phyloP scores from a whole-genome alignment of 768 basidiomycete species.

The Tephrocybe rancida region DNA sequence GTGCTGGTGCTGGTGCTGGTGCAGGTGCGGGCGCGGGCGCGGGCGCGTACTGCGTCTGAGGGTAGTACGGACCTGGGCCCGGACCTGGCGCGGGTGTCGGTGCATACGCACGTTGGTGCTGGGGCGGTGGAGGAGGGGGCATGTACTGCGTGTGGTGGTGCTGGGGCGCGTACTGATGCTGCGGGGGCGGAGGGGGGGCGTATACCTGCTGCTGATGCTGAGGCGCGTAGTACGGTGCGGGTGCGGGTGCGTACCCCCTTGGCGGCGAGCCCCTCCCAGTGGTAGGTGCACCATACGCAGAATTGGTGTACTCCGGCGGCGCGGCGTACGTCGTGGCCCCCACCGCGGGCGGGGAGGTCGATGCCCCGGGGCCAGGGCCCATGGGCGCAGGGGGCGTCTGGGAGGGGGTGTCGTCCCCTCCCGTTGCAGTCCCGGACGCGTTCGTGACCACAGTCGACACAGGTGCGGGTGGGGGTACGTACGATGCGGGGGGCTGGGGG shows the following conservation, averaged over 20 bases:
- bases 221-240: conserved; percentile 1
- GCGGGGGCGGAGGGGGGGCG: neutral
- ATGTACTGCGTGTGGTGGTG: conserved; percentile 29
- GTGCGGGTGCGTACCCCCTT: neutral
- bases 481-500: neutral
- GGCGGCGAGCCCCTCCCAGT: neutral
- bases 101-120: conserved; percentile 17
- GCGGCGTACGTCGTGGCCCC: neutral
- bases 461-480: neutral
- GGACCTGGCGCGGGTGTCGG: conserved; percentile 14
- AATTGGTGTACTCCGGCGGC: neutral
- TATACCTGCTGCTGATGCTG: conserved; percentile 4
- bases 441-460: neutral
- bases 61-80: too few species aligned
- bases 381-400: too few species aligned
- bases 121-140: conserved; percentile 21
- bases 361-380: too few species aligned
- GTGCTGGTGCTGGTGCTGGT: neutral
- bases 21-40: neutral
- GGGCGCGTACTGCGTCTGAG: conserved; percentile 1
- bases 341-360: too few species aligned
- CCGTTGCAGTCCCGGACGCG: neutral
- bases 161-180: conserved; percentile 14
- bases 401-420: too few species aligned
- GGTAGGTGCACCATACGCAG: neutral